Base-by-base conservation (phyloP, 768 basidiomycete genomes). In the Chalciporus pseudorubinellus region DNA sequence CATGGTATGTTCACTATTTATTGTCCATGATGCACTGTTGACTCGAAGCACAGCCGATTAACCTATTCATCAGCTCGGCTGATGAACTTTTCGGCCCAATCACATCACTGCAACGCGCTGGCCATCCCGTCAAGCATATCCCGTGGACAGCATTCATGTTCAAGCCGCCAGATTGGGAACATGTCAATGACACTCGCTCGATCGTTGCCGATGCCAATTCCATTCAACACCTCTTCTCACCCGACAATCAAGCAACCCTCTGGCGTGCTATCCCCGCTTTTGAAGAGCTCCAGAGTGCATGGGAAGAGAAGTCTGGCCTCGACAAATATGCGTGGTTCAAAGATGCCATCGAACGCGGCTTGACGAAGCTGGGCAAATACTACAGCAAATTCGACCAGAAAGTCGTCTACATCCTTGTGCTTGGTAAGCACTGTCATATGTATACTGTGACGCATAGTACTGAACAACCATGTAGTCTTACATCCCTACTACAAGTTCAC, bases 401-500 rank as follows among this genome's bases (percentile, higher is more conserved):
- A 29, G 39, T 44, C 3, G 39, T 44, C 0, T 65, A 53, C 46
- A 49, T 70, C 4, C 59, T 68, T 0, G 55, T 61, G 2, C 52
- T 71, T 1, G 45, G 70, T 71, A 51, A 24, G 52, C n/a, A 48
- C 24, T 24, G 24, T 24, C 24, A 24, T 24, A 24, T 24, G 24
- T 24, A 24, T 24, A 24, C 24, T 24, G 24, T 24, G 24, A 24
- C 24, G 7, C 24, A 24, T 24, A 24, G 24, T 19, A 41, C 42
- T 41, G 13, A 13, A 28, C 48, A 28, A 18, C 18, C 18, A 24
- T 24, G 19, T 41, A 67, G 64, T 60, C 2, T 42, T 69, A 16
- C 66, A 71, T 36, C 69, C 62, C 0, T 72, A 69, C 45, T 71
- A 60, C 52, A 71, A 70, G n/a, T 51, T 70, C 0, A 20, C 39